phyloP scores from a whole-genome alignment of 129 eudicot genomes.

The Escallonia rubra region DNA sequence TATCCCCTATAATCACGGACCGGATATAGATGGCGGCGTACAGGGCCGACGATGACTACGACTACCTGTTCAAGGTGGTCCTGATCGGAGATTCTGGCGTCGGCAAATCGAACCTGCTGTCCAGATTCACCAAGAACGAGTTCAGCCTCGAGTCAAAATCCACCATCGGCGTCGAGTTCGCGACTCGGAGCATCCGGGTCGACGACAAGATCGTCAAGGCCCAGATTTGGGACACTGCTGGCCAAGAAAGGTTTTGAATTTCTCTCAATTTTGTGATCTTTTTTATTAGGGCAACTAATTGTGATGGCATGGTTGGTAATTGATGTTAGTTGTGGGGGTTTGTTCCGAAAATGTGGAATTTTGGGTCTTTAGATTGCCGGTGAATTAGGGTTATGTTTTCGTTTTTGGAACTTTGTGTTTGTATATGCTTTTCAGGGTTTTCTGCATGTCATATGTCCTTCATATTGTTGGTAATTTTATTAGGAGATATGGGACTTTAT shows the following conservation, averaged over 20 bases:
- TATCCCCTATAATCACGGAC: neutral
- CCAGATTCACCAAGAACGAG: conserved; percentile 69
- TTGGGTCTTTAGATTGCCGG: neutral
- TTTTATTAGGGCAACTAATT: too few species aligned
- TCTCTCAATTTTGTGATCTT: neutral
- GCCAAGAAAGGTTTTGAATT: conserved; percentile 56
- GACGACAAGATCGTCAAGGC: conserved; percentile 75
- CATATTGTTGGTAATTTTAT: neutral
- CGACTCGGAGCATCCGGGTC: conserved; percentile 70
- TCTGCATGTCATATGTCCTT: neutral
- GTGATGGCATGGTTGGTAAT: neutral
- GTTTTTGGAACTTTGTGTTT: too few species aligned
- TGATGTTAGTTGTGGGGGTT: neutral
- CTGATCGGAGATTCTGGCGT: conserved; percentile 81
- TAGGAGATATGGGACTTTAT: too few species aligned
- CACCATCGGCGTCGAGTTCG: conserved; percentile 83
- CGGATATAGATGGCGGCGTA: conserved; percentile 47
- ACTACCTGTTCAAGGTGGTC: conserved; percentile 66
- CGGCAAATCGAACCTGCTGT: conserved; percentile 65
- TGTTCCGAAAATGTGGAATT: neutral
- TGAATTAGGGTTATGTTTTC: neutral
- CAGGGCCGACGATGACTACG: conserved; percentile 85
- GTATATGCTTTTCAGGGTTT: neutral
- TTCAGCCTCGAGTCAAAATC: conserved; percentile 71
- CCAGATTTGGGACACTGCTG: conserved; percentile 95